phyloP scores from a whole-genome alignment of 108 stramenopile species.

The Skeletonema costatum region DNA sequence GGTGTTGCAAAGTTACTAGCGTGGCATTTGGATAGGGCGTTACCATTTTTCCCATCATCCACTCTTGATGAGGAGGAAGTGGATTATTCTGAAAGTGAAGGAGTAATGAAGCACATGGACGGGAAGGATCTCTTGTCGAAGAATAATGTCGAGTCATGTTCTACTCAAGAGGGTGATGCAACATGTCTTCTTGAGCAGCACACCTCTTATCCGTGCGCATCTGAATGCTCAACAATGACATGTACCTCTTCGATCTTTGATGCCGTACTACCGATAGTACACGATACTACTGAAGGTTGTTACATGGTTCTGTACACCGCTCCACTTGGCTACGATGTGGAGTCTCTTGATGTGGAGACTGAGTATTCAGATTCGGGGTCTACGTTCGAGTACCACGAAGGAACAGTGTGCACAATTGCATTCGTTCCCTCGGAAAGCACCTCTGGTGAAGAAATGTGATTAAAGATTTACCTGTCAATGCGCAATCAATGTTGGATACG shows the following conservation, averaged over 20 bases:
- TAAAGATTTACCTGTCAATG: conserved; percentile 54
- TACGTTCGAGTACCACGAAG: conserved; percentile 37
- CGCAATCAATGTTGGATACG: conserved; percentile 54
- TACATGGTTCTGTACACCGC: conserved; percentile 76
- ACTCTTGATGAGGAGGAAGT: conserved; percentile 14
- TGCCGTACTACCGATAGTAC: conserved; percentile 30
- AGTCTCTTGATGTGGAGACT: conserved; percentile 48
- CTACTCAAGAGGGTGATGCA: conserved; percentile 33
- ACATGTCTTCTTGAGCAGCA: conserved; percentile 48
- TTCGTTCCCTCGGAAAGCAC: conserved; percentile 67
- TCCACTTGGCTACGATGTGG: conserved; percentile 59
- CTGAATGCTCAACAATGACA: conserved; percentile 67
- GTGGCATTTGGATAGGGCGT: conserved; percentile 68
- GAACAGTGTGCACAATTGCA: conserved; percentile 73
- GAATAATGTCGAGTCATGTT: conserved; percentile 49
- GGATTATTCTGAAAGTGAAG: conserved; percentile 11
- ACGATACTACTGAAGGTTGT: conserved; percentile 66
- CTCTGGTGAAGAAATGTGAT: conserved; percentile 54
- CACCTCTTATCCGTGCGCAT: conserved; percentile 61
- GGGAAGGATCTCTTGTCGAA: conserved; percentile 59
- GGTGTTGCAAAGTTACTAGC: conserved; percentile 63
- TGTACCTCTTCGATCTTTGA: conserved; percentile 78
- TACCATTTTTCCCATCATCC: conserved; percentile 54
- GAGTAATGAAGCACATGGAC: conserved; percentile 5
- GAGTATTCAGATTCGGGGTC: conserved; percentile 61